phyloP scores from a whole-genome alignment of 2,329 filamentous ascomycete genomes.

The Penicillium oxalicum region DNA sequence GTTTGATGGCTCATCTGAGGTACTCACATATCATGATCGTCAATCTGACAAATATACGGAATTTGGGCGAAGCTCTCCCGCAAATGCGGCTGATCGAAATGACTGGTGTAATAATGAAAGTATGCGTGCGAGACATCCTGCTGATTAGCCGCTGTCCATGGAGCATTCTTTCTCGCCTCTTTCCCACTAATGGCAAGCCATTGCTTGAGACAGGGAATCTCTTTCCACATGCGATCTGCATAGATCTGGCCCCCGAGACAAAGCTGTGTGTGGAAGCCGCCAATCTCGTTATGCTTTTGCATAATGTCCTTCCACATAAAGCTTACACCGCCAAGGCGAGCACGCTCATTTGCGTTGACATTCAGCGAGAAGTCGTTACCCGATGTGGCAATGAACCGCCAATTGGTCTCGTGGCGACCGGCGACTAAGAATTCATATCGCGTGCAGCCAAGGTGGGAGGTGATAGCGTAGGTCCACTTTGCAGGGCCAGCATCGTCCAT shows the following conservation, averaged over 20 bases:
- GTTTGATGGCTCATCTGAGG: too few relatives aligned
- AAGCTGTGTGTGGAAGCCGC: constrained; percentile 90
- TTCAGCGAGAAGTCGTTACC: constrained; percentile 91
- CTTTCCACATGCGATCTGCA: constrained; percentile 91
- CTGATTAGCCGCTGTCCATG: constrained; percentile 91
- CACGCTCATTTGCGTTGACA: constrained; percentile 78
- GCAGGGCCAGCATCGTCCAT: constrained; percentile 76
- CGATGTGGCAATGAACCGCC: constrained; percentile 93
- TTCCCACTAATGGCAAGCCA: constrained; percentile 92
- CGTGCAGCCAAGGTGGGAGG: constrained; percentile 94
- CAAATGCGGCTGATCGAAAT: constrained; percentile 94
- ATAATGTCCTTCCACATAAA: constrained; percentile 99
- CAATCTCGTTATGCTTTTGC: constrained; percentile 93
- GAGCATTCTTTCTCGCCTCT: constrained; percentile 80
- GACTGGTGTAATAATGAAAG: constrained; percentile 97
- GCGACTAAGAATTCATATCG: constrained; percentile 95
- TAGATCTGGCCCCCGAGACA: constrained; percentile 93
- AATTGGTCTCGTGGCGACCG: constrained; percentile 80
- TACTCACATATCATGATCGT: constrained; percentile 96
- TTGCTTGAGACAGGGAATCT: constrained; percentile 86
- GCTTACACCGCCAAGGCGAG: constrained; percentile 78
- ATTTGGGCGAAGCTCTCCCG: constrained; percentile 97
- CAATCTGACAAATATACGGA: constrained; percentile 83
- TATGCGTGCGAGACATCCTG: constrained; percentile 95
- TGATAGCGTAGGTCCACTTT: constrained; percentile 97